Evolutionary conservation across 1,139 yeast genomes (phyloP).

Genomic region (Lodderomyces pseudojiufengensis): DNA sequence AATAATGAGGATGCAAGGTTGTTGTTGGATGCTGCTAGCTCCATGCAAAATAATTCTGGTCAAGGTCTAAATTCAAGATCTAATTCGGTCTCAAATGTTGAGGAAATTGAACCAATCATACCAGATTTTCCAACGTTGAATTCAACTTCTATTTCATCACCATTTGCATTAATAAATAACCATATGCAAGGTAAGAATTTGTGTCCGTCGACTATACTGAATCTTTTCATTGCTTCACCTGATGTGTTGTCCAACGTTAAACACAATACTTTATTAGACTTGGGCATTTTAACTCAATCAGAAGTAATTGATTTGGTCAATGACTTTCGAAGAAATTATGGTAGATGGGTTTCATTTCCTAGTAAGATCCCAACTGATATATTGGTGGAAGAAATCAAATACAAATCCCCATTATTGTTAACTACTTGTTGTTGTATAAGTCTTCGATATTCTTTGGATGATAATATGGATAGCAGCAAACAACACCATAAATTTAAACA

Average conservation of each 20-base stretch:
- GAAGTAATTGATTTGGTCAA: conserved; percentile 52
- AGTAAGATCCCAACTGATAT: conserved; percentile 46
- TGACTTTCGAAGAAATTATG: conserved; percentile 64
- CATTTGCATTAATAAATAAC: conserved; percentile 45
- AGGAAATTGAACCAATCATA: conserved; percentile 14
- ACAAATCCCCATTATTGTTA: conserved; percentile 56
- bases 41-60: conserved; percentile 17
- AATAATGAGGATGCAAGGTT: conserved; percentile 21
- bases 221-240: neutral
- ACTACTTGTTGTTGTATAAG: conserved; percentile 66
- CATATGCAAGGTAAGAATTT: conserved; percentile 7
- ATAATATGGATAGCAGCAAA: conserved; percentile 15
- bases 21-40: conserved; percentile 26
- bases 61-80: neutral
- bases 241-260: neutral
- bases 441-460: conserved; percentile 42
- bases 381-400: conserved; percentile 50
- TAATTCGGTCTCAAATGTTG: conserved; percentile 11
- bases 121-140: conserved; percentile 40
- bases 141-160: conserved; percentile 43
- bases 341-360: conserved; percentile 78
- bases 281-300: conserved; percentile 46
- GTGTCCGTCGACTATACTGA: neutral
- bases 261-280: conserved; percentile 39
- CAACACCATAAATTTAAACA: conserved; percentile 18